These are phyloP conservation scores for Plectosphaerella cucumerina DNA, from an alignment of 2,329 filamentous ascomycete genomes.

Conservation along the genomic window DNA sequence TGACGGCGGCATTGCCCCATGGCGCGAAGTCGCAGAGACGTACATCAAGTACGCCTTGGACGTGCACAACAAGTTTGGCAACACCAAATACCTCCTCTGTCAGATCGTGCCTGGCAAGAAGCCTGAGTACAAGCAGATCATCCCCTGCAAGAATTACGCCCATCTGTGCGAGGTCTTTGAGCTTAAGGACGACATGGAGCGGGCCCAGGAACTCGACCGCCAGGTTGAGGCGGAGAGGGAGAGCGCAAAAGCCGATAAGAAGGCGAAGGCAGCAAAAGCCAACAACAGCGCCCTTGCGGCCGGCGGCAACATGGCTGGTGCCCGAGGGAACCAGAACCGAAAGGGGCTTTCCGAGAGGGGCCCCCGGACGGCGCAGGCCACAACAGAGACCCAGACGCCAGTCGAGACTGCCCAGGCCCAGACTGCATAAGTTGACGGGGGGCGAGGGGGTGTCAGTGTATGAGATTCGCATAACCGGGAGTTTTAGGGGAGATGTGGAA, in stretches of 20 bases:
- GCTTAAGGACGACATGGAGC: slow-evolving; percentile 57
- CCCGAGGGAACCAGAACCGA: slow-evolving; percentile 5
- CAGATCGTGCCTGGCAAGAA: slow-evolving; percentile 84
- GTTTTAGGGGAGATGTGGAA: slow-evolving; percentile 3
- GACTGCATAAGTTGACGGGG: neutral
- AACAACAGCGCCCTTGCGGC: slow-evolving; percentile 39
- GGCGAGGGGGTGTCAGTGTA: too few species aligned
- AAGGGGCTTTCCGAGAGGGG: slow-evolving; percentile 22
- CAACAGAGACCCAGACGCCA: neutral
- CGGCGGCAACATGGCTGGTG: slow-evolving; percentile 39
- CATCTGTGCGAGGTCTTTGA: slow-evolving; percentile 64
- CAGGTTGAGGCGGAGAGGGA: slow-evolving; percentile 56
- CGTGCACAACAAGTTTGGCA: slow-evolving; percentile 81
- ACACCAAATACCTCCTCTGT: slow-evolving; percentile 86
- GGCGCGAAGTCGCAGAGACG: slow-evolving; percentile 71
- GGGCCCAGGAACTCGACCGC: slow-evolving; percentile 63
- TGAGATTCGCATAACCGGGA: slow-evolving; percentile 7
- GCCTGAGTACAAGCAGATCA: slow-evolving; percentile 57
- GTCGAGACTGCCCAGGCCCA: neutral
- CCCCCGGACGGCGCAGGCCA: neutral
- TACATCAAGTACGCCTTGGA: slow-evolving; percentile 72
- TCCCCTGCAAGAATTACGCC: slow-evolving; percentile 64
- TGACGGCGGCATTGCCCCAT: slow-evolving; percentile 67
- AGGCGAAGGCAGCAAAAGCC: slow-evolving; percentile 27
- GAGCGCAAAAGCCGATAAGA: slow-evolving; percentile 25